Conservation (phyloP, 78 protist species). For the Mastigamoeba balamuthi region DNA sequence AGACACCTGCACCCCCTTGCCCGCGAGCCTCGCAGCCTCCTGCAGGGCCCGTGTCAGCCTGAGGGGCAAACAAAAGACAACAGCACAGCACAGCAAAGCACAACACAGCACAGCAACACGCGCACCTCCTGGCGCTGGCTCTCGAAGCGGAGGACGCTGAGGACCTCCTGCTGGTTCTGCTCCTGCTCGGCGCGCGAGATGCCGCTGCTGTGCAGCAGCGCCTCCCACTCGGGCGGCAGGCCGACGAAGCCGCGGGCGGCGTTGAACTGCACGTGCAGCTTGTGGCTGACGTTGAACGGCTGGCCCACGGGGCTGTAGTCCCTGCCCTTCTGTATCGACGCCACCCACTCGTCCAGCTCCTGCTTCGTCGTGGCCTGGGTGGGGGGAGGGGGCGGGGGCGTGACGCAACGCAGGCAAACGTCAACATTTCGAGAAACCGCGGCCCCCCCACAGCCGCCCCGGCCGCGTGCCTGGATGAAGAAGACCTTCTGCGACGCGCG, state of each 20-base stretch:
- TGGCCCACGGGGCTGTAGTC: conserved; percentile 24
- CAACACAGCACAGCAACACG: no score
- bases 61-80: no score
- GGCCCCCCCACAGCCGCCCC: background rate
- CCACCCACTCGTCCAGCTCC: conserved; percentile 35
- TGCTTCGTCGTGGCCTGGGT: background rate
- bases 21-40: no score
- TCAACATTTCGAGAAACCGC: background rate
- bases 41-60: no score
- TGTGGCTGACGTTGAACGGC: conserved; percentile 51
- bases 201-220: conserved; percentile 22
- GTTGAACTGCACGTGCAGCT: conserved; percentile 49
- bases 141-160: conserved; percentile 35
- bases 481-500: conserved; percentile 44
- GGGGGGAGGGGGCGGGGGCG: background rate
- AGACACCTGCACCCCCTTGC: no score
- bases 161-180: conserved; percentile 40
- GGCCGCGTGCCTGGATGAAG: conserved; percentile 29
- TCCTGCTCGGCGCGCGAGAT: conserved; percentile 36
- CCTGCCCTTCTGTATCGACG: conserved; percentile 42
- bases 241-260: conserved; percentile 55
- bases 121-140: background rate
- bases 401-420: background rate
- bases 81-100: no score
- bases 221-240: conserved; percentile 61